phyloP scores from a whole-genome alignment of 352 stramenopile species.

The Phytopythium chamaehyphon region DNA sequence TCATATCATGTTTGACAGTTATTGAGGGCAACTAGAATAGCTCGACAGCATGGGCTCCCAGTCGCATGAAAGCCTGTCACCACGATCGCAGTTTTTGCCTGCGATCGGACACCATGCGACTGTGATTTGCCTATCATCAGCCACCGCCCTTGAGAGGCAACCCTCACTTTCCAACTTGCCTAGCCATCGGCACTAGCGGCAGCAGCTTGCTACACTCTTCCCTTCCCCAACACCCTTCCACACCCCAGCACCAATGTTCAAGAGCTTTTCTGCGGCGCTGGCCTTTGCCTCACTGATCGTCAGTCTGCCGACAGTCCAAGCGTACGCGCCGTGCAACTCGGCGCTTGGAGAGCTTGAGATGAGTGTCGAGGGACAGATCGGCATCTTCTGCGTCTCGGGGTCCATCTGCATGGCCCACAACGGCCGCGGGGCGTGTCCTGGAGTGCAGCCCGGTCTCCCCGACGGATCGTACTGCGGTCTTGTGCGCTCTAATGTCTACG shows the following conservation, averaged over 20 bases:
- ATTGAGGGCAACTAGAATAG: too few species aligned
- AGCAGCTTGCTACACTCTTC: not conserved
- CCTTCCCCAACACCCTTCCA: not conserved
- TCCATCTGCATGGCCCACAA: constrained; percentile 22
- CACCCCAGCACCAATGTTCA: constrained; percentile 18
- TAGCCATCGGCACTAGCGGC: not conserved
- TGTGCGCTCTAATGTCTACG: constrained; percentile 27
- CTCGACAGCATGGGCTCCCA: too few species aligned
- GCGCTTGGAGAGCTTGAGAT: constrained; percentile 19
- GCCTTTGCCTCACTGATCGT: constrained; percentile 1
- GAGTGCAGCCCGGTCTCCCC: constrained; percentile 17
- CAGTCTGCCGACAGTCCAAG: constrained; percentile 5
- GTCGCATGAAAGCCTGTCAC: too few species aligned
- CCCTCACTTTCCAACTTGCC: constrained; percentile 1
- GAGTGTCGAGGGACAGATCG: constrained; percentile 27
- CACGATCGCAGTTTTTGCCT: too few species aligned
- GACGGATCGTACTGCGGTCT: constrained; percentile 32
- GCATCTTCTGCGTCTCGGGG: constrained; percentile 22
- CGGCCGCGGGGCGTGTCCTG: constrained; percentile 17
- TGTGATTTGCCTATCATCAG: too few species aligned
- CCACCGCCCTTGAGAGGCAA: not conserved
- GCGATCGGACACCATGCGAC: too few species aligned
- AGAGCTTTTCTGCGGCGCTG: constrained; percentile 18
- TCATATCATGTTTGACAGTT: too few species aligned
- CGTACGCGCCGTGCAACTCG: constrained; percentile 10